phyloP scores from a whole-genome alignment of 805 yeast species.

The Saccharomycopsis sp. region DNA sequence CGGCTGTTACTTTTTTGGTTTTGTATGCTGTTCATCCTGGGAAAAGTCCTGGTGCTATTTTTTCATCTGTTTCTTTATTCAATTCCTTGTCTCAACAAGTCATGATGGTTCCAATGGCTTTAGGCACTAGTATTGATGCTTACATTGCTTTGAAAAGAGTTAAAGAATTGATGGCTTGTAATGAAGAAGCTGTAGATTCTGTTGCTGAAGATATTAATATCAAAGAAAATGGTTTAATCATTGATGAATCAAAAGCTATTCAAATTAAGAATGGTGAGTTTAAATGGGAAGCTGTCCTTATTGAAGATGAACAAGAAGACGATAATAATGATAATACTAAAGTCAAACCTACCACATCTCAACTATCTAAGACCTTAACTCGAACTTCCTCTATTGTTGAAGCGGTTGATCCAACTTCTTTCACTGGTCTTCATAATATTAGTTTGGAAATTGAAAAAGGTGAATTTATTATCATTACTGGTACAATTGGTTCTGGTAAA shows the following conservation, averaged over 20 bases:
- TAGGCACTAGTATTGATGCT: conserved; percentile 62
- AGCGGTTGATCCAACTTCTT: conserved; percentile 10
- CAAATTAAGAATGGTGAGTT: conserved; percentile 44
- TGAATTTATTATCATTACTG: conserved; percentile 67
- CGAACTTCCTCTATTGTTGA: conserved; percentile 15
- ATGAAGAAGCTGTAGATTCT: conserved; percentile 35
- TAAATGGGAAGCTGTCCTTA: conserved; percentile 43
- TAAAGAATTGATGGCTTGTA: conserved; percentile 39
- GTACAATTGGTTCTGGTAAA: conserved; percentile 71
- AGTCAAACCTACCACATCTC: background rate
- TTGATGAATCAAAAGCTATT: conserved; percentile 30
- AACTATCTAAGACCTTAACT: conserved; percentile 13
- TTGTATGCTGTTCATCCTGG: conserved; percentile 29
- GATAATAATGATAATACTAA: conserved; percentile 13
- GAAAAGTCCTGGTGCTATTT: conserved; percentile 48
- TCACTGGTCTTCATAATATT: conserved; percentile 25
- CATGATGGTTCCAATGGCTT: conserved; percentile 59
- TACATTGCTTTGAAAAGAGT: conserved; percentile 50
- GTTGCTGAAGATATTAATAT: conserved; percentile 24
- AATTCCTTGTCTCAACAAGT: conserved; percentile 51
- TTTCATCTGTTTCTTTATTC: conserved; percentile 62
- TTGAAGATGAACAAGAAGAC: conserved; percentile 21
- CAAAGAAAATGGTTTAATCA: conserved; percentile 13
- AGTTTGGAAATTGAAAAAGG: conserved; percentile 40
- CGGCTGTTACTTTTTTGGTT: conserved; percentile 42